Evolutionary conservation across 2,329 filamentous ascomycete genomes (phyloP), one percentile per base, ranked within the genome.

Genomic region (Eurotiales sp.): DNA sequence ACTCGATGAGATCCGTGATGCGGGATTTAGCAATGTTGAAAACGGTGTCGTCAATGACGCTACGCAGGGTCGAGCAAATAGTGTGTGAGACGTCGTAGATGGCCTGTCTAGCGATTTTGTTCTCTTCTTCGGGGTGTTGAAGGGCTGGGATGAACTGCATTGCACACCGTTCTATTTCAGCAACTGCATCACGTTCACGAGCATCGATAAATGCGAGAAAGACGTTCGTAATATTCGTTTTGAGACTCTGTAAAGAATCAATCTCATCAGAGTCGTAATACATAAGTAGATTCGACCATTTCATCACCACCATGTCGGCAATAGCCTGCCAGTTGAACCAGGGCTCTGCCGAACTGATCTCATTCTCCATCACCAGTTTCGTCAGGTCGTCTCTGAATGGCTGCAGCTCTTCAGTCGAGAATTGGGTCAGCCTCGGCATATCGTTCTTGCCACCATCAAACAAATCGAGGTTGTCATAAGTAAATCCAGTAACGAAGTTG

Each of bases 241-340:
- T 59, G 30, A 72, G 54, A 3, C 46, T 40, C 36, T 59, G 46
- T 8, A 62, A 37, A 1, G 58, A 61, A 1, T 50, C 25, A 8
- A 67, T 46, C 10, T 59, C 54, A 3, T 59, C 62, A 2, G 69
- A 69, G 1, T 55, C 55, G 11, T 72, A 56, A 39, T 34, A 46
- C 7, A 65, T 60, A 23, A 90, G 67, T 21, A 82, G 73, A 27
- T 78, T 70, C 3, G 77, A 76, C 59, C 86, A 89, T 1, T 86
- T 77, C 4, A 73, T 64, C 3, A 88, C 73, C 3, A 90, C 71
- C 73, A 86, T 77, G 58, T 91, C 87, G 0, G 78, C 75, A 1
- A 86, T 71, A 0, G 70, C 76, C 61, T 90, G 87, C 87, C 87
- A 90, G 59, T 88, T 71, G 22, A 80, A 61, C 3, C 58, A 56